These are phyloP conservation scores for Septoria petroselini DNA, from an alignment of 2,329 filamentous ascomycete genomes.

Conservation along the genomic window DNA sequence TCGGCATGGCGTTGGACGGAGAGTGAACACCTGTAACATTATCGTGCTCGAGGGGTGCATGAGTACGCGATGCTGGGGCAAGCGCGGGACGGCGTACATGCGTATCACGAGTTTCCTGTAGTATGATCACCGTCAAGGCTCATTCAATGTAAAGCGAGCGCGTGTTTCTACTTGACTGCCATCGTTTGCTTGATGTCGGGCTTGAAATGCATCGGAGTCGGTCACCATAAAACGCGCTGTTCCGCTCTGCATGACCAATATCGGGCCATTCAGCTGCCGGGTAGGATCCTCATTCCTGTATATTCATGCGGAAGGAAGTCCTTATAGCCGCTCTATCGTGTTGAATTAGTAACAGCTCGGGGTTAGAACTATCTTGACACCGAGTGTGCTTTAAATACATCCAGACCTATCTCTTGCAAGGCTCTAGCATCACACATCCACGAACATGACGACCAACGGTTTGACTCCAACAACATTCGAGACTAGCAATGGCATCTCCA, in stretches of 20 bases:
- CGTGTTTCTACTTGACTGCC: not conserved
- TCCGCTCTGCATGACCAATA: not conserved
- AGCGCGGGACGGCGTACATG: constrained; percentile 2
- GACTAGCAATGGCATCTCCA: not conserved
- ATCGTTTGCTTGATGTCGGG: not conserved
- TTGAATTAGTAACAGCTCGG: constrained; percentile 10
- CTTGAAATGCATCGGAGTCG: too few species aligned
- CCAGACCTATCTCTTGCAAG: not conserved
- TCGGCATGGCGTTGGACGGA: constrained; percentile 8
- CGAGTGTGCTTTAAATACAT: not conserved
- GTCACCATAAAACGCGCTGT: not conserved
- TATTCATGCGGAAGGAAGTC: too few species aligned
- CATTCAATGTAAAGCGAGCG: constrained; percentile 8
- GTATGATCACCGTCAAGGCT: constrained; percentile 5
- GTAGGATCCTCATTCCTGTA: too few species aligned
- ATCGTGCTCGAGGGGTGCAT: not conserved
- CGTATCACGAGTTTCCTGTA: constrained; percentile 7
- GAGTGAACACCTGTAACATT: not conserved
- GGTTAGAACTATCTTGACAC: not conserved
- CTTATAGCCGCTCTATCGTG: not conserved
- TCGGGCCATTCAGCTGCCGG: not conserved
- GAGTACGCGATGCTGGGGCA: not conserved
- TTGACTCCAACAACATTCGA: constrained; percentile 17
- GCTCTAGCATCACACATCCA: not conserved
- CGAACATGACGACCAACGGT: constrained; percentile 19